Conservation (phyloP, 148 eudicot species). For the Dianthus caryophyllus region DNA sequence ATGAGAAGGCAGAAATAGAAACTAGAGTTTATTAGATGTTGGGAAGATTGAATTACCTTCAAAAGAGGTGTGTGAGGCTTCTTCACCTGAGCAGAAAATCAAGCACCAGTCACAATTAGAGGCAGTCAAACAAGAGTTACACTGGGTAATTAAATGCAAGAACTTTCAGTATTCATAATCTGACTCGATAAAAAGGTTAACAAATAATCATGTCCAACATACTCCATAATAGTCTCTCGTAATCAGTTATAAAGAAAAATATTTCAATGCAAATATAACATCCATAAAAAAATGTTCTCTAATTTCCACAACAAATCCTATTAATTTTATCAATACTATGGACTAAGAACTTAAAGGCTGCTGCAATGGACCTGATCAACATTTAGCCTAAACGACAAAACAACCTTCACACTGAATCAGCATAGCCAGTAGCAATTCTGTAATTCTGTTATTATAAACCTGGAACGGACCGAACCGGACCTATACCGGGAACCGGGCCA, state of each 20-base stretch:
- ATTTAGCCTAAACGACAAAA: too few relatives aligned
- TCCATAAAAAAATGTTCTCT: constrained; percentile 1
- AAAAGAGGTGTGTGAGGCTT: constrained; percentile 50
- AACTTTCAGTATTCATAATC: background rate
- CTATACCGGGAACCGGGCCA: too few relatives aligned
- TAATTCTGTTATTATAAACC: too few relatives aligned
- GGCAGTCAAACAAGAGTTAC: constrained; percentile 7
- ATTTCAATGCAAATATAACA: too few relatives aligned
- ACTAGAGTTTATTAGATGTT: background rate
- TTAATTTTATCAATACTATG: background rate
- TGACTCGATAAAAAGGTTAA: background rate
- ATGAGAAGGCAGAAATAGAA: background rate
- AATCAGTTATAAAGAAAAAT: constrained; percentile 9
- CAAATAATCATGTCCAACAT: background rate
- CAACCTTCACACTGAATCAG: background rate
- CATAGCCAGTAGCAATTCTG: background rate
- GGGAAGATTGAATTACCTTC: constrained; percentile 31
- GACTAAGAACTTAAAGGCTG: too few relatives aligned
- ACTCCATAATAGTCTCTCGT: background rate
- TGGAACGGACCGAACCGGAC: too few relatives aligned
- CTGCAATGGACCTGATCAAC: too few relatives aligned
- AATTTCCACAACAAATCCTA: background rate
- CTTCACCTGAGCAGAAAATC: constrained; percentile 40
- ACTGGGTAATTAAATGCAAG: background rate
- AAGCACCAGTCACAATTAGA: constrained; percentile 7